Base-by-base conservation (phyloP, 1,139 yeast genomes). In the Scheffersomyces illinoinensis region DNA sequence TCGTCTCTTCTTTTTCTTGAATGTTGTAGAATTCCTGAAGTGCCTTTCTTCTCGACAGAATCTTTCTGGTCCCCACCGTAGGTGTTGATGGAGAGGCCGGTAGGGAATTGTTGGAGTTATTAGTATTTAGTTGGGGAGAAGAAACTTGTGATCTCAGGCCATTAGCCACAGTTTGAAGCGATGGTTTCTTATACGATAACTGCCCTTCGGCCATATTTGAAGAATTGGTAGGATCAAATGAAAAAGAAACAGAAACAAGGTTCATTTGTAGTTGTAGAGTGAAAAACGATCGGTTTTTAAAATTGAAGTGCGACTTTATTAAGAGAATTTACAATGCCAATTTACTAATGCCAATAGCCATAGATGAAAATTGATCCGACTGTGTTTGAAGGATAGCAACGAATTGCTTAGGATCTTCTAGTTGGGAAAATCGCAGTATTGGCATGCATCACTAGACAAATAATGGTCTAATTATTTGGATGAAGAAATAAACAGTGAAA, bases 21-120 rank as follows among this genome's bases (percentile, higher is more conserved):
- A 79, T 65, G 55, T 76, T 75, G 62, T 80, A 80, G 63, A 78
- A 80, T 55, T 79, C 83, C 59, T 81, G 83, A 7, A 81, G 70
- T 14, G 83, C 84, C 63, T 75, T 76, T 51, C 84, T 70, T 56
- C 83, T 66, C 4, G 78, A 72, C 76, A 75, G 79, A 0, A 78
- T 76, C 59, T 75, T 77, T 46, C 82, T 64, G 23, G 68, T 52
- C 3, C 62, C 61, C 26, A 20, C 54, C 19, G 26, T 24, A 20
- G 24, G 26, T 4, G 51, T n/a, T 8, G 51, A 48, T 6, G 64
- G 62, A 14, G 67, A 56, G 1, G 63, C 50, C 8, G 61, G 56
- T 26, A 51, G n/a, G 14, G 50, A 48, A 33, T 33, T 33, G 43
- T 14, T 33, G 10, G 7, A 7, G 4, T 33, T 33, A 4, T 33